Conservation (phyloP, 1,284 basidiomycete genomes). For the Boletus smithii region DNA sequence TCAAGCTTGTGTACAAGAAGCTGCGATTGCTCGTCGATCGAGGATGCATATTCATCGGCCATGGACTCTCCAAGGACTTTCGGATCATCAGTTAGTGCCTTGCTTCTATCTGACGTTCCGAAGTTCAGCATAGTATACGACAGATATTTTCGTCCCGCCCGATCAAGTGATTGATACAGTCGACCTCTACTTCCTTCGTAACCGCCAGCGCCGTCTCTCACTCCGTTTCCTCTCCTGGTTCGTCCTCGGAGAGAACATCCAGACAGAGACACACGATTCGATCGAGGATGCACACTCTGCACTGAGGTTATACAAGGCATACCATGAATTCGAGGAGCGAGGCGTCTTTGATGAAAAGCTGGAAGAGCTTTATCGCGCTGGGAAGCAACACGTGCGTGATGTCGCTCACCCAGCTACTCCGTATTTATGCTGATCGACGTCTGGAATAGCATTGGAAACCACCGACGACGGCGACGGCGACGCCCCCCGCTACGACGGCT, state of each 20-base stretch:
- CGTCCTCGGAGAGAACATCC: slow-evolving; percentile 87
- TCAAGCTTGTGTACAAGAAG: slow-evolving; percentile 98
- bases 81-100: slow-evolving; percentile 86
- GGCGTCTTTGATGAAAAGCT: slow-evolving; percentile 85
- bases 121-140: neutral
- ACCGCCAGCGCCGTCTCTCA: slow-evolving; percentile 83
- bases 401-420: too few species aligned
- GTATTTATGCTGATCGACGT: neutral
- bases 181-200: slow-evolving; percentile 84
- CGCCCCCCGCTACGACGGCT: neutral
- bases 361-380: slow-evolving; percentile 77
- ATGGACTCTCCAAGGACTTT: slow-evolving; percentile 99
- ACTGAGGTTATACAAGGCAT: slow-evolving; percentile 82
- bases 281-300: slow-evolving; percentile 95
- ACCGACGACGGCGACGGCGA: slow-evolving; percentile 31
- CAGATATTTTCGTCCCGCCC: slow-evolving; percentile 94
- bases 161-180: slow-evolving; percentile 97
- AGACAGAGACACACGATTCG: slow-evolving; percentile 92
- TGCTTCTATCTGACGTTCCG: neutral
- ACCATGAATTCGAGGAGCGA: slow-evolving; percentile 73
- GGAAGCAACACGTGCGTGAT: slow-evolving; percentile 60
- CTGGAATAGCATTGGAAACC: slow-evolving; percentile 56
- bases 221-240: slow-evolving; percentile 96
- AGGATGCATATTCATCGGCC: slow-evolving; percentile 96
- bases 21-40: slow-evolving; percentile 90